Base-by-base conservation (phyloP, 768 basidiomycete species). In the Lactifluus hygrophoroides region DNA sequence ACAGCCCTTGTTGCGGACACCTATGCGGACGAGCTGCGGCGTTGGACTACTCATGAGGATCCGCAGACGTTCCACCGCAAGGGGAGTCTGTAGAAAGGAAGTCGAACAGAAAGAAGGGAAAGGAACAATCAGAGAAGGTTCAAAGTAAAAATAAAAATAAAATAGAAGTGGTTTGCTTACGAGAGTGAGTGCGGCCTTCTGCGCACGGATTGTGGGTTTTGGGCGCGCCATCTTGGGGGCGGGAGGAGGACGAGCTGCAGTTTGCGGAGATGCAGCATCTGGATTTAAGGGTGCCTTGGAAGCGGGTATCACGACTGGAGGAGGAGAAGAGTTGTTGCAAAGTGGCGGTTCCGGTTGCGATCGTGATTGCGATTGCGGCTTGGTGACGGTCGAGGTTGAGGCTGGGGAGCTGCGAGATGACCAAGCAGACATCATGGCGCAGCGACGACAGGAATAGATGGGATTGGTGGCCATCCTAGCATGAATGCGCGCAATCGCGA, bases 1-100 rank as follows among this genome's bases (percentile, higher is more conserved):
- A 72, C 96, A 99, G 28, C 96, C 96, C 74, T 97, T 95, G 76
- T 96, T 95, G 64, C 89, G 85, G 54, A 99, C 94, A 42, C 94
- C 93, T 56, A 99, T 90, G 3, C 95, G 87, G 58, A 99, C 89
- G 63, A 94, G 80, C 68, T 93, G 91, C 0, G 95, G 94, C 2
- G 86, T 86, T 23, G 94, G 92, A 10, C 86, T 81, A n/a, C 79
- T 78, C 46, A 92, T 73, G 28, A 99, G 79, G n/a, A 74, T 78
- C 3, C 74, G 80, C 51, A 98, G 77, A 25, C 89, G 85, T 7
- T 73, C 69, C 6, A 94, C 83, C 13, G 94, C 95, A 25, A 73
- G 70, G 0, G 90, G 84, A 40, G 92, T 90, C 95, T 98, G 65
- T 53, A 3, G n/a, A n/a, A n/a, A n/a, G n/a, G n/a, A n/a, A n/a